phyloP scores from a whole-genome alignment of 495 filamentous ascomycete species.

The Podospora australis region DNA sequence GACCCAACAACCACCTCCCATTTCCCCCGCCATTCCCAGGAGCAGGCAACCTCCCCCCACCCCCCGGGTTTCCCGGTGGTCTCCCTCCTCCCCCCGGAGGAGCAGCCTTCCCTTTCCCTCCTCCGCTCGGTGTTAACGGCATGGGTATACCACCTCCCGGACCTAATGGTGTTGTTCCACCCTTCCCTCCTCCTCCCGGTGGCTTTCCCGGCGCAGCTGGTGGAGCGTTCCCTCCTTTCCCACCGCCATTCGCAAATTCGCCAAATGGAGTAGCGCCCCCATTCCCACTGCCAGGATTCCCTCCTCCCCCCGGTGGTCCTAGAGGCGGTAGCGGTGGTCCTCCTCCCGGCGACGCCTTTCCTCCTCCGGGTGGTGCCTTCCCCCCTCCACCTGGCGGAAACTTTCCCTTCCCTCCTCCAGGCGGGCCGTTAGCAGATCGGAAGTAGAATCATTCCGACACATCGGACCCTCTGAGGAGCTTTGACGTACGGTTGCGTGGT shows the following conservation, averaged over 20 bases:
- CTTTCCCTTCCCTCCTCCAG: too few species aligned
- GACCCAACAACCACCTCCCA: too few species aligned
- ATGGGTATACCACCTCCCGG: constrained; percentile 10
- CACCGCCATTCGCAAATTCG: constrained; percentile 26
- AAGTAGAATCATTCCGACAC: too few species aligned
- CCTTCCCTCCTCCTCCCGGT: constrained; percentile 34
- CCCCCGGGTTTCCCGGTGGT: constrained; percentile 9
- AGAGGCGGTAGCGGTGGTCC: constrained; percentile 8
- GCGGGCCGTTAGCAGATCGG: too few species aligned
- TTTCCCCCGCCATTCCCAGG: constrained; percentile 10
- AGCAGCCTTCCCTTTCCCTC: constrained; percentile 3
- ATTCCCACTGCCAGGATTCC: constrained; percentile 16
- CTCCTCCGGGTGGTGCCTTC: too few species aligned
- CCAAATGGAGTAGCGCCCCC: constrained; percentile 8
- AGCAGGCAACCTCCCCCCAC: constrained; percentile 1
- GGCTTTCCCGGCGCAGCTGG: too few species aligned
- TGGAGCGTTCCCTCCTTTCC: constrained; percentile 23
- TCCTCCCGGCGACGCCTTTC: constrained; percentile 23
- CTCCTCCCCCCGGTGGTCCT: constrained; percentile 35
- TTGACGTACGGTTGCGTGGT: too few species aligned
- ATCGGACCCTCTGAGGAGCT: too few species aligned
- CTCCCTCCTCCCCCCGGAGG: constrained; percentile 1
- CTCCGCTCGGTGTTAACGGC: constrained; percentile 20
- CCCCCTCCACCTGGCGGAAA: too few species aligned
- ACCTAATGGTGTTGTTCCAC: neutral